Evolutionary conservation across 2,329 filamentous ascomycete species (phyloP).

Genomic region (Fusarium sp.): DNA sequence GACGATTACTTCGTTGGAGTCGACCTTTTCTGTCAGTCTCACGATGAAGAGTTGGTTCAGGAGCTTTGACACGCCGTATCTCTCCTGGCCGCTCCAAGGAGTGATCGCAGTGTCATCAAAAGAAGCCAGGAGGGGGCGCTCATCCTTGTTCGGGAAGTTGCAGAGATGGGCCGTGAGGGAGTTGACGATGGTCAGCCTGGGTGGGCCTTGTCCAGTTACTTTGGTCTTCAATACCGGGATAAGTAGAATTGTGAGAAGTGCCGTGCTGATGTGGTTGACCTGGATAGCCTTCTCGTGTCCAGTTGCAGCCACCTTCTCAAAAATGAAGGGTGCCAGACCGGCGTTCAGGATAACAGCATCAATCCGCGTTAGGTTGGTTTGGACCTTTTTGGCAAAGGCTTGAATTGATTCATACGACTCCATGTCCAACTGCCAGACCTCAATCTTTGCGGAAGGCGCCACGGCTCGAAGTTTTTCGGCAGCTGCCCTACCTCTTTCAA

Average conservation of each 20-base stretch:
- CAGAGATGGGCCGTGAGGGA: constrained; percentile 43
- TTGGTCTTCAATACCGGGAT: constrained; percentile 39
- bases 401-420: constrained; percentile 41
- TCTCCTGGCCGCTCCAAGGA: constrained; percentile 37
- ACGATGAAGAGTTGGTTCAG: constrained; percentile 51
- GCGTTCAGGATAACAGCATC: constrained; percentile 52
- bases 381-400: constrained; percentile 29
- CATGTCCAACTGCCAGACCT: constrained; percentile 44
- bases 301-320: constrained; percentile 29
- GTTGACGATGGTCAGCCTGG: constrained; percentile 46
- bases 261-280: constrained; percentile 49
- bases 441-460: constrained; percentile 26
- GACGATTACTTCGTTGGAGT: constrained; percentile 49
- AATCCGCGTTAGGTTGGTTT: constrained; percentile 23
- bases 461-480: constrained; percentile 8
- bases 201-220: constrained; percentile 1
- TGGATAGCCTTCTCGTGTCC: constrained; percentile 49
- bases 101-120: constrained; percentile 42
- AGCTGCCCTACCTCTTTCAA: constrained; percentile 27
- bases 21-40: constrained; percentile 52
- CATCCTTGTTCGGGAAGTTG: constrained; percentile 43
- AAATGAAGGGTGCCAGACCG: constrained; percentile 38
- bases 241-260: constrained; percentile 44
- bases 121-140: constrained; percentile 43
- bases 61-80: constrained; percentile 49